Evolutionary conservation across 202 grass and related monocot species (phyloP), one percentile per base, ranked within the genome.

Genomic region (Bolboschoenoplectus hybrid): DNA sequence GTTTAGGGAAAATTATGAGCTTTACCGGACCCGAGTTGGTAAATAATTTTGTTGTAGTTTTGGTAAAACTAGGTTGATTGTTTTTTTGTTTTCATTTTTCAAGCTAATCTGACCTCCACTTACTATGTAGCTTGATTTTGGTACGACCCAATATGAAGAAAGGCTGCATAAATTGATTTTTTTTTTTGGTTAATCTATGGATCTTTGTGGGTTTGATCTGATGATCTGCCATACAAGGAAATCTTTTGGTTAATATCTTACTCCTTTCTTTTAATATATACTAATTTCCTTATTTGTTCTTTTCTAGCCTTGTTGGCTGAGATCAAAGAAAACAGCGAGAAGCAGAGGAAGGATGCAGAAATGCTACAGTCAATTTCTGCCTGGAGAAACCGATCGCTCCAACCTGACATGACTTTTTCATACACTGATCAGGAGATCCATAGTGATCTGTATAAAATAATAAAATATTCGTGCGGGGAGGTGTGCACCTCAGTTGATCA

Each of bases 281-380:
- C 38, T 71, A 9, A 38, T 73, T 51, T 86, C 55, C 81, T 83
- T 76, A 84, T 71, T 82, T 87, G 40, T 36, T 85, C n/a, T 76
- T 74, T 58, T 79, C 16, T 32, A 95, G 93, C 89, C 90, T 84
- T 95, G 45, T 77, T 95, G 85, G 83, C 87, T 53, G 93, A 89
- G 74, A 95, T 95, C 62, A 95, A 92, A 88, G 93, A 95, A 91
- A 88, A 92, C 81, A 95, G 90, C 77, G 91, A 95, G 55, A 92
- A 88, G 85, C 88, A 90, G 87, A 78, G 91, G 66, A 92, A 95
- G 74, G 91, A 92, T 43, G 91, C 90, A 52, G 87, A 92, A 65
- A 65, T 92, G 53, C 89, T 95, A 74, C 87, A 88, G 63, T 79
- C 91, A 77, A 89, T 95, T 77, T 89, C 89, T 53, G 89, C 93